These are phyloP conservation scores for Pyrrhoderma noxium DNA, from an alignment of 1,284 basidiomycete species.

Conservation along the genomic window DNA sequence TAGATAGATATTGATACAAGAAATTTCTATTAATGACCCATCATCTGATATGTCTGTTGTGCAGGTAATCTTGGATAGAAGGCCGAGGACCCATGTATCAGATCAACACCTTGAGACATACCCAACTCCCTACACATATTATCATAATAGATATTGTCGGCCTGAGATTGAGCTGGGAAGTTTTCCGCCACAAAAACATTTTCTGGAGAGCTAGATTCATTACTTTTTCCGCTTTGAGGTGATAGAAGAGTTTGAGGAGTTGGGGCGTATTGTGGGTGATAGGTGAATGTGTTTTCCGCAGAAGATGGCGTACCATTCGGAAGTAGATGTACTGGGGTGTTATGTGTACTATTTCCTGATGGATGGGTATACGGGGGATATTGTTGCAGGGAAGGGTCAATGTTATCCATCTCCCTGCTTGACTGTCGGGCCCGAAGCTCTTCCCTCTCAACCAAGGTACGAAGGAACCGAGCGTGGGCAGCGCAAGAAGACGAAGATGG, in stretches of 20 bases:
- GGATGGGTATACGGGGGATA: background rate
- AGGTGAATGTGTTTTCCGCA: slow-evolving; percentile 4
- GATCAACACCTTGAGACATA: slow-evolving; percentile 25
- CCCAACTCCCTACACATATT: slow-evolving; percentile 66
- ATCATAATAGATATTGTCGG: slow-evolving; percentile 54
- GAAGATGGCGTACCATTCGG: background rate
- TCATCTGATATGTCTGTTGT: slow-evolving; percentile 13
- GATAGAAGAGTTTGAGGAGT: slow-evolving; percentile 3
- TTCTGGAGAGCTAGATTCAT: background rate
- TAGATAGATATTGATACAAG: background rate
- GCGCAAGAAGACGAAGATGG: slow-evolving; percentile 52
- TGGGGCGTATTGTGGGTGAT: slow-evolving; percentile 3
- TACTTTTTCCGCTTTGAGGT: slow-evolving; percentile 11
- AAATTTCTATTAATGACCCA: slow-evolving; percentile 6
- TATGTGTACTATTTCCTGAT: background rate
- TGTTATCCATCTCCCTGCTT: slow-evolving; percentile 27
- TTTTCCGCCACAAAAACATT: slow-evolving; percentile 6
- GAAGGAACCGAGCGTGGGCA: slow-evolving; percentile 70
- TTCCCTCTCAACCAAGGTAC: slow-evolving; percentile 59
- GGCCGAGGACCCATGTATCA: slow-evolving; percentile 9
- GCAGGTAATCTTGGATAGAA: slow-evolving; percentile 13
- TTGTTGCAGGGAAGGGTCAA: slow-evolving; percentile 12
- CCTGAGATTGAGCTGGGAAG: slow-evolving; percentile 36
- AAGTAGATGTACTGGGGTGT: slow-evolving; percentile 5
- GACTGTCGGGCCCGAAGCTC: slow-evolving; percentile 43